Percentiles rank a stretch among this genome's conserved stretches.
Evolutionary conservation across 192 early-diverging fungal genomes (phyloP).

Genomic region (Chytriomyces sp.): DNA sequence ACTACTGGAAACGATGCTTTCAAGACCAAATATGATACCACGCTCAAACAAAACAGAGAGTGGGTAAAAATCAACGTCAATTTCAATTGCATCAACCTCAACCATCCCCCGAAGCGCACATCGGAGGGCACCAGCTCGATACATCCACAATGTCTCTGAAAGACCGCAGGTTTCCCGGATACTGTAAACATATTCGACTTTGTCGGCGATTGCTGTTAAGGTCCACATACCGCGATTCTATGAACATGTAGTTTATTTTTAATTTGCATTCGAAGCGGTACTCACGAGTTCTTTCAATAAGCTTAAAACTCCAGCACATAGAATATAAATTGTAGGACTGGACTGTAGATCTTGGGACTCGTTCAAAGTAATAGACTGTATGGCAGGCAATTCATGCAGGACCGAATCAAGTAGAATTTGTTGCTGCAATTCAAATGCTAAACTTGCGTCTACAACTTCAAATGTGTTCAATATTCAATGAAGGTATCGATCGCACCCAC

Average conservation of each 20-base stretch:
- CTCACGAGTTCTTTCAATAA: conserved; percentile 59
- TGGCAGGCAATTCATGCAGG: conserved; percentile 45
- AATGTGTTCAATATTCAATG: background rate
- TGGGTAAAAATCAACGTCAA: conserved; percentile 72
- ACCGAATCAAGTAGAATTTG: conserved; percentile 60
- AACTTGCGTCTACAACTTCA: conserved; percentile 11
- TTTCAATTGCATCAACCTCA: background rate
- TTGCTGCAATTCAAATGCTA: conserved; percentile 43
- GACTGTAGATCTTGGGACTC: background rate
- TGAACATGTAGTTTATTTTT: too few relatives aligned
- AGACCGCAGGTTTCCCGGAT: conserved; percentile 47
- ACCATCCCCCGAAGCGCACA: conserved; percentile 31
- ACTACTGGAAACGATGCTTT: conserved; percentile 62
- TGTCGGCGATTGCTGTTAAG: conserved; percentile 54
- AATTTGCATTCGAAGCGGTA: conserved; percentile 4
- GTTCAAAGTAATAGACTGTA: conserved; percentile 58
- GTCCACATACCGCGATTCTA: conserved; percentile 53
- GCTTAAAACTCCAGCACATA: conserved; percentile 70
- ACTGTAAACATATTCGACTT: conserved; percentile 78
- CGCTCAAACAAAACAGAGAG: conserved; percentile 73
- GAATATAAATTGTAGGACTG: background rate
- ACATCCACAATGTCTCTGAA: conserved; percentile 72
- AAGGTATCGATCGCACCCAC: background rate
- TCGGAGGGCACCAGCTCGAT: conserved; percentile 67
- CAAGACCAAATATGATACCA: conserved; percentile 77